Evolutionary conservation across 1,284 basidiomycete genomes (phyloP).

Genomic region (Calocybe gambosa): DNA sequence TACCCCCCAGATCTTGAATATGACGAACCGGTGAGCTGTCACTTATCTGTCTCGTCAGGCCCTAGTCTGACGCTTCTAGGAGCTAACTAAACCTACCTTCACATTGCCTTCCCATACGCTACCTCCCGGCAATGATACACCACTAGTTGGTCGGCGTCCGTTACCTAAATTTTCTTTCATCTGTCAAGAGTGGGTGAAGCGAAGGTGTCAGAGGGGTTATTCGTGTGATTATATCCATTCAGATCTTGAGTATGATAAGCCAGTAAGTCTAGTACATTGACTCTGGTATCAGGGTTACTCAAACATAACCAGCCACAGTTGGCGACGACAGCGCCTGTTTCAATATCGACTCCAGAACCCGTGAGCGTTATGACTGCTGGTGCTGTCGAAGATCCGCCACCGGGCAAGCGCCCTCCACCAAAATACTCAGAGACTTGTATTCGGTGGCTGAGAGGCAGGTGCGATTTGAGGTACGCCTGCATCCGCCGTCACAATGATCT

Average conservation of each 20-base stretch:
- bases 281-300: background rate
- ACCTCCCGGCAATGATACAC: background rate
- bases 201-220: slow-evolving; percentile 20
- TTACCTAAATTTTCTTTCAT: slow-evolving; percentile 9
- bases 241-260: slow-evolving; percentile 20
- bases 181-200: slow-evolving; percentile 22
- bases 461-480: slow-evolving; percentile 12
- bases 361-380: background rate
- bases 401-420: slow-evolving; percentile 14
- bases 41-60: background rate
- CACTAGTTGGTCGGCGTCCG: background rate
- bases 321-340: background rate
- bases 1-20: slow-evolving; percentile 15
- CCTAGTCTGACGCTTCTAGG: background rate
- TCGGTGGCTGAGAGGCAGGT: slow-evolving; percentile 12
- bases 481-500: slow-evolving; percentile 20
- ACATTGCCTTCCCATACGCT: background rate
- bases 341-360: background rate
- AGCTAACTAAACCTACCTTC: background rate
- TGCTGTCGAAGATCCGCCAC: slow-evolving; percentile 9
- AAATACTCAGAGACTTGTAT: slow-evolving; percentile 8
- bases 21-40: slow-evolving; percentile 11
- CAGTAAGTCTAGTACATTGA: slow-evolving; percentile 2
- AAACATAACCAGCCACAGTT: background rate
- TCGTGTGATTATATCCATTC: slow-evolving; percentile 25